Percentiles rank a stretch among this genome's conserved stretches.
Conservation (phyloP, 305 asterid genomes). For the Lippia alba region DNA sequence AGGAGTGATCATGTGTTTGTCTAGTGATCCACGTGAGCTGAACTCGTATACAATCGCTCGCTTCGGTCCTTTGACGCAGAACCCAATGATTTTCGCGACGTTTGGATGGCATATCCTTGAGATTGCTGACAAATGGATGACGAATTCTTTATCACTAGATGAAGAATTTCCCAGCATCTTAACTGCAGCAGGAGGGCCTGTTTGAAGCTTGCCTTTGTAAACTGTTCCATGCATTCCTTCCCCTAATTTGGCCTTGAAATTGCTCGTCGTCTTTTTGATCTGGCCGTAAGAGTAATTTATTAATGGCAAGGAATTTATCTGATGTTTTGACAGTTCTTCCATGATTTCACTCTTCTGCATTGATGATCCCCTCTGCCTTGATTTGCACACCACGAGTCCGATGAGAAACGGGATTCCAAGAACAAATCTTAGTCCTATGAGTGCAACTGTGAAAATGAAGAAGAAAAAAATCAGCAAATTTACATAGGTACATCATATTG, state of each 20-base stretch:
- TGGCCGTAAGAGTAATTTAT: conserved; percentile 45
- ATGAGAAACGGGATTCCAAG: conserved; percentile 44
- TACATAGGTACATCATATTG: background rate
- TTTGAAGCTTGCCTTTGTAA: conserved; percentile 48
- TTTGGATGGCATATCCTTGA: conserved; percentile 46
- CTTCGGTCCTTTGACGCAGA: conserved; percentile 41
- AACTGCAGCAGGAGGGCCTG: conserved; percentile 49
- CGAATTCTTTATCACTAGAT: conserved; percentile 43
- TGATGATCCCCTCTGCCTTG: conserved; percentile 39
- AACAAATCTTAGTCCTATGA: conserved; percentile 42
- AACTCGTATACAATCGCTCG: conserved; percentile 46
- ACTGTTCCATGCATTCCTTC: conserved; percentile 48
- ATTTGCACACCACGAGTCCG: conserved; percentile 34
- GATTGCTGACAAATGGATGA: conserved; percentile 38
- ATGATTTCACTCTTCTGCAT: conserved; percentile 34
- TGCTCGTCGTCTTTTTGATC: conserved; percentile 48
- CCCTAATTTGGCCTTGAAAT: conserved; percentile 46
- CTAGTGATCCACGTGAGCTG: conserved; percentile 48
- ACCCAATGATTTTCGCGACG: conserved; percentile 45
- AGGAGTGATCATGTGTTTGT: conserved; percentile 13
- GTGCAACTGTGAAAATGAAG: conserved; percentile 40
- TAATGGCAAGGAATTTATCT: conserved; percentile 37
- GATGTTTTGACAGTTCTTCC: conserved; percentile 43
- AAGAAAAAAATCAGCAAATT: background rate
- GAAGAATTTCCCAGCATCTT: conserved; percentile 39